Evolutionary conservation across 2,329 filamentous ascomycete species (phyloP), one percentile per base, ranked within the genome.

Genomic region (Graphium sp.): DNA sequence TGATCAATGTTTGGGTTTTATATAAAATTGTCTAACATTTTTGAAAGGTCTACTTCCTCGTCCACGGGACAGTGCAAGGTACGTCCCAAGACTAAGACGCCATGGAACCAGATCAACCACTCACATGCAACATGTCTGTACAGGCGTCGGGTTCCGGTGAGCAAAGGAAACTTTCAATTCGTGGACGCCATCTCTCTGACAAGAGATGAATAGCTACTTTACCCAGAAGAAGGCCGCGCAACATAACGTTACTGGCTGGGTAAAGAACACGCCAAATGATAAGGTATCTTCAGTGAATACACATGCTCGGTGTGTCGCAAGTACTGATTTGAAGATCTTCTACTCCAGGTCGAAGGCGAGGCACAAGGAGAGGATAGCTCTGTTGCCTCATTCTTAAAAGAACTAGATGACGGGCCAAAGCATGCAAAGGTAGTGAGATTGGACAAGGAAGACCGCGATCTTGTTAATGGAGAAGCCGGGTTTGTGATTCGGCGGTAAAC

Each of bases 281-380:
- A 71, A 69, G 51, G 69, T 62, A 23, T 39, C n/a, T n/a, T n/a
- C n/a, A n/a, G n/a, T n/a, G n/a, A n/a, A n/a, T n/a, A n/a, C n/a
- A n/a, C n/a, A n/a, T n/a, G n/a, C n/a, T n/a, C n/a, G n/a, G n/a
- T n/a, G n/a, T n/a, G n/a, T n/a, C n/a, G n/a, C n/a, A n/a, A 26
- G 6, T n/a, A 20, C 7, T 19, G 17, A 11, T 12, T 29, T 16
- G 16, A 22, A 6, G 10, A 32, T 14, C 15, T 13, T 13, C 16
- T 9, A n/a, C 29, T 51, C 41, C 26, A 93, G 82, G 85, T 95
- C 26, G 72, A 82, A 44, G 87, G 87, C 16, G 85, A 94, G 53
- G 84, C 76, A 5, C 87, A 95, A 47, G 85, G 83, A 18, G 60
- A 66, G 2, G 61, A 73, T 2, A 62, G 70, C 1, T 52, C 63